Percentiles rank a stretch among this genome's conserved stretches.
Conservation (phyloP, 306 rosid species). For the Cicer pinnatifidum region DNA sequence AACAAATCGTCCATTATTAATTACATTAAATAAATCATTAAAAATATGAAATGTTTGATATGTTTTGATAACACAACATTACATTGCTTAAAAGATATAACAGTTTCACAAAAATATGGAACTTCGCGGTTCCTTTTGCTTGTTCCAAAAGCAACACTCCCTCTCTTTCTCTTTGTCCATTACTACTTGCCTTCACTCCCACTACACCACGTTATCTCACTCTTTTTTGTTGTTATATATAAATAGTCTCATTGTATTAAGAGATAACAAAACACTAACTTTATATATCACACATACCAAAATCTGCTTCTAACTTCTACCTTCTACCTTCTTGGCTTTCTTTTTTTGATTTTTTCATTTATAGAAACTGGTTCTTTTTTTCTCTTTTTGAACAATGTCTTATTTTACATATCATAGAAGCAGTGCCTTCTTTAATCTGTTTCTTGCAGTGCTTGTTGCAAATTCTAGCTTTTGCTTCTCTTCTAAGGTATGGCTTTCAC, state of each 20-base stretch:
- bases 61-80: background rate
- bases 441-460: conserved; percentile 56
- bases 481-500: conserved; percentile 54
- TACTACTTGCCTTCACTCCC: conserved; percentile 35
- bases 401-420: conserved; percentile 42
- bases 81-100: conserved; percentile 41
- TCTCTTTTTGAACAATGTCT: conserved; percentile 47
- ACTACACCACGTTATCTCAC: conserved; percentile 47
- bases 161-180: conserved; percentile 23
- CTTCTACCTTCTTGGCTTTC: conserved; percentile 27
- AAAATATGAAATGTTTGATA: no score
- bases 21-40: background rate
- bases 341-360: conserved; percentile 13
- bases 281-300: conserved; percentile 15
- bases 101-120: conserved; percentile 40
- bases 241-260: conserved; percentile 19
- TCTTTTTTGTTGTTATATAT: conserved; percentile 31
- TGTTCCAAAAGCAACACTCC: conserved; percentile 41
- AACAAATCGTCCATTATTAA: background rate
- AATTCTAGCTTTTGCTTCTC: conserved; percentile 53
- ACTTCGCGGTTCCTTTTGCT: conserved; percentile 46
- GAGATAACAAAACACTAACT: conserved; percentile 25
- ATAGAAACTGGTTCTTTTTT: conserved; percentile 30
- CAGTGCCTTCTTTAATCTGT: conserved; percentile 46
- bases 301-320: conserved; percentile 37